Evolutionary conservation across 345 rosid species (phyloP), one percentile per base, ranked within the genome.

Genomic region (Gossypium stocksii): DNA sequence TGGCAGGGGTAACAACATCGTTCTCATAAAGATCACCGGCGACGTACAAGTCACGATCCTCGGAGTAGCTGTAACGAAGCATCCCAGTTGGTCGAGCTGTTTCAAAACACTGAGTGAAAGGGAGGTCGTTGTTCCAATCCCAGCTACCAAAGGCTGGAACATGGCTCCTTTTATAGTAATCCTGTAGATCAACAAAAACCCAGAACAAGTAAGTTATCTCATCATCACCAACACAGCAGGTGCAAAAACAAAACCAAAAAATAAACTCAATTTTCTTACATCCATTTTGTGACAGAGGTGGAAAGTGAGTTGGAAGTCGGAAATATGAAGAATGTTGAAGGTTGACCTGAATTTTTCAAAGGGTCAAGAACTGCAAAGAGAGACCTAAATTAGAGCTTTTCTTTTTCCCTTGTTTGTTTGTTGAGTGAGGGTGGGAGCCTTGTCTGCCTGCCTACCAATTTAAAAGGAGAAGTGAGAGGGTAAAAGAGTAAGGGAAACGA

Each of bases 141-240:
- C 99, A 93, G 91, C 94, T 91, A 4, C 99, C 98, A 64, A 95
- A 95, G 4, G 97, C 97, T 0, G 99, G 99, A 9, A 94, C 93
- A 75, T 89, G 93, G 46, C 85, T 85, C 58, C 93, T 87, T 77
- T 74, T 66, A 72, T 75, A 87, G 66, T 84, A 82, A 41, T 83
- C 84, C 87, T 87, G 5, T n/a, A 34, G 13, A 63, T 19, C 56
- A 45, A 9, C 43, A 27, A 2, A 25, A 23, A 29, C 69, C 29
- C 17, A 66, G 2, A 20, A 12, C 70, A 66, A 58, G 12, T 48
- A 60, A 11, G 7, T 0, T 3, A 10, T 54, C 23, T 23, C 3
- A 25, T 59, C 17, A 25, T 1, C 66, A 45, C 0, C 9, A 20
- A 2, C 43, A 2, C 49, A 34, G 29, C 2, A 53, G 45, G 34